Conservation (phyloP, 2,329 filamentous ascomycete genomes). For the Fusarium torreyae region DNA sequence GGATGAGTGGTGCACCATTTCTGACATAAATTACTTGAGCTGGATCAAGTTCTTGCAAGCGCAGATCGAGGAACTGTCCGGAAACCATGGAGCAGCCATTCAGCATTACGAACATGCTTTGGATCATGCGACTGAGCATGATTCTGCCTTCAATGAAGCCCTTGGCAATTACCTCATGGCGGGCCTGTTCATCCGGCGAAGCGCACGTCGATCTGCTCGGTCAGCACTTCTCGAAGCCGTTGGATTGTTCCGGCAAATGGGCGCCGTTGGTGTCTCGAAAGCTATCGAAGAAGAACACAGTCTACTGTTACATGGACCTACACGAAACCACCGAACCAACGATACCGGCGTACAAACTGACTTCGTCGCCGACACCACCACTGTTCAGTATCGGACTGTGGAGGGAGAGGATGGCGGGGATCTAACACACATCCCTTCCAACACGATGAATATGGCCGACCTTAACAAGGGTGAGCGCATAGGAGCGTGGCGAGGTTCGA, state of each 20-base stretch:
- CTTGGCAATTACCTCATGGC: constrained; percentile 82
- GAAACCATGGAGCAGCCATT: constrained; percentile 71
- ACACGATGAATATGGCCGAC: constrained; percentile 60
- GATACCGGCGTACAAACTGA: constrained; percentile 81
- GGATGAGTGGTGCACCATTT: constrained; percentile 74
- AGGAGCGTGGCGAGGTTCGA: constrained; percentile 74
- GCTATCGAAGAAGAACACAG: constrained; percentile 78
- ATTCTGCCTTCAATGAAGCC: constrained; percentile 79
- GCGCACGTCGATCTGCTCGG: constrained; percentile 77
- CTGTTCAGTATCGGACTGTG: constrained; percentile 66
- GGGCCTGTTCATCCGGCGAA: constrained; percentile 76
- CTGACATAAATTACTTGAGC: constrained; percentile 78
- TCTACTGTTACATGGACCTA: constrained; percentile 75
- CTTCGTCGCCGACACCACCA: constrained; percentile 71
- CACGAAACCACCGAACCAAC: constrained; percentile 69
- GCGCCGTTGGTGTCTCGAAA: constrained; percentile 78
- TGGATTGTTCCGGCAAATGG: constrained; percentile 77
- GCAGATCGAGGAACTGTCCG: constrained; percentile 75
- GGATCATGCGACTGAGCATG: constrained; percentile 79
- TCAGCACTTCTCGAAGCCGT: constrained; percentile 78
- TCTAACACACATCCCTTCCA: constrained; percentile 59
- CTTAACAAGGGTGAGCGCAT: constrained; percentile 69
- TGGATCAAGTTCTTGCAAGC: constrained; percentile 80
- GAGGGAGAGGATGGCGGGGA: constrained; percentile 63
- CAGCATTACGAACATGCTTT: constrained; percentile 78